Percentiles rank a stretch among this genome's conserved stretches.
Conservation (phyloP, 1,284 basidiomycete genomes). For the Gymnopus androsaceus region DNA sequence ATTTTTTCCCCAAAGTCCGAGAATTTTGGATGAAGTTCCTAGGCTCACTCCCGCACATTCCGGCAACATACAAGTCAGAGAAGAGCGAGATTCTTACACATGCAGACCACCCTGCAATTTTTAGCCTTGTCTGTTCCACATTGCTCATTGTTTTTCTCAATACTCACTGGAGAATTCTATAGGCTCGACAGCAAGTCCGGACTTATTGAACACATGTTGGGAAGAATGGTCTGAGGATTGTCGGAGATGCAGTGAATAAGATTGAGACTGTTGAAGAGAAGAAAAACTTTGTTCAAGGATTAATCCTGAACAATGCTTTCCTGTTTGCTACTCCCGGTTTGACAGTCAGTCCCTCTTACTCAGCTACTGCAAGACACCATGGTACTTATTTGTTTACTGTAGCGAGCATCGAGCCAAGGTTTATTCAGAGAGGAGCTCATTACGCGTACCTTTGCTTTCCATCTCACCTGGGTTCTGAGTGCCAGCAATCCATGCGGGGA, state of each 20-base stretch:
- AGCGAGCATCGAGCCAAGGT: background rate
- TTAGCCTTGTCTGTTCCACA: background rate
- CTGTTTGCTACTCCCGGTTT: background rate
- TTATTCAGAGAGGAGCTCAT: background rate
- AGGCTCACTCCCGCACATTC: background rate
- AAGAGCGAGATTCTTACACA: background rate
- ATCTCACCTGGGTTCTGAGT: background rate
- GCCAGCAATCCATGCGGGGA: background rate
- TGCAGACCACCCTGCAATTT: slow-evolving; percentile 3
- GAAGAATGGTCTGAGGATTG: background rate
- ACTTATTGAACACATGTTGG: slow-evolving; percentile 4
- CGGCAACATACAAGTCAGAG: background rate
- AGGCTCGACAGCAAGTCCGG: background rate
- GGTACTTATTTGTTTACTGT: background rate
- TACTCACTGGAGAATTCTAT: no score
- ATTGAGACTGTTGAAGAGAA: background rate
- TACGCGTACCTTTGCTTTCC: slow-evolving; percentile 1
- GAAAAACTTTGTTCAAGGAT: background rate
- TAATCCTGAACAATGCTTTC: background rate
- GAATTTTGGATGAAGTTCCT: background rate
- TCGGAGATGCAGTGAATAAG: background rate
- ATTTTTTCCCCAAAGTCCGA: background rate
- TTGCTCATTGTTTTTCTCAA: background rate
- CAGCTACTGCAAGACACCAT: background rate
- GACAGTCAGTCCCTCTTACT: background rate